A percentile compares a stretch with the other conserved stretches of the same genome.
phyloP scores from a whole-genome alignment of 805 yeast species.

The Lipomyces chichibuensis region DNA sequence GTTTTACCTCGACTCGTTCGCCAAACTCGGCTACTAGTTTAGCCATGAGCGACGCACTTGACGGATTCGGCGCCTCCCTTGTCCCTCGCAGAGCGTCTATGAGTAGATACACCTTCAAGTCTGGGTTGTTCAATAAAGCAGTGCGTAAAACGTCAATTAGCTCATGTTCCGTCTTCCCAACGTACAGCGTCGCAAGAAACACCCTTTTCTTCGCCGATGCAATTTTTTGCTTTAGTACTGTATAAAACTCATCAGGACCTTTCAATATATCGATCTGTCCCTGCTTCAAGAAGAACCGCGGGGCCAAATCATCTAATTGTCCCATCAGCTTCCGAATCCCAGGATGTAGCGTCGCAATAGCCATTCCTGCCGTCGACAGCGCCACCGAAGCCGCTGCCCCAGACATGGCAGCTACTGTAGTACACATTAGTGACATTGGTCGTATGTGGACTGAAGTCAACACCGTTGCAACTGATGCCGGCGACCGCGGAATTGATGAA shows the following conservation, averaged over 20 bases:
- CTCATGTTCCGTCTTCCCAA: slow-evolving; percentile 82
- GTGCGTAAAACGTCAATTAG: slow-evolving; percentile 62
- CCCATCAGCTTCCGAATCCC: slow-evolving; percentile 19
- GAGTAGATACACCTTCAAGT: slow-evolving; percentile 69
- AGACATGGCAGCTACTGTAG: neutral
- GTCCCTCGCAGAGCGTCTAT: slow-evolving; percentile 92
- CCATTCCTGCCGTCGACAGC: neutral
- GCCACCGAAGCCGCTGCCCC: neutral
- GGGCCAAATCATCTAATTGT: slow-evolving; percentile 33
- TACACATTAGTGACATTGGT: neutral
- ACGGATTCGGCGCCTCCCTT: slow-evolving; percentile 79
- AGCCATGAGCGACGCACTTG: slow-evolving; percentile 76
- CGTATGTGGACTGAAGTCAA: neutral
- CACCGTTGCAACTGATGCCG: neutral
- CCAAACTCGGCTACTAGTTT: slow-evolving; percentile 63
- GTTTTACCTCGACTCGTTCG: slow-evolving; percentile 71
- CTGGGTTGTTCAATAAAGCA: slow-evolving; percentile 62
- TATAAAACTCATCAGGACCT: slow-evolving; percentile 75
- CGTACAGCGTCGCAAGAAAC: slow-evolving; percentile 81
- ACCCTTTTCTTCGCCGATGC: slow-evolving; percentile 62
- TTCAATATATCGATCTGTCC: slow-evolving; percentile 61
- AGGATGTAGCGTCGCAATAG: slow-evolving; percentile 14
- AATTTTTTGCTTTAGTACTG: slow-evolving; percentile 62
- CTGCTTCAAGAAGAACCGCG: slow-evolving; percentile 29
- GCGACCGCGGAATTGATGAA: neutral